These are phyloP conservation scores for Pleurotus cornucopiae DNA, from an alignment of 768 basidiomycete species.

Conservation along the genomic window DNA sequence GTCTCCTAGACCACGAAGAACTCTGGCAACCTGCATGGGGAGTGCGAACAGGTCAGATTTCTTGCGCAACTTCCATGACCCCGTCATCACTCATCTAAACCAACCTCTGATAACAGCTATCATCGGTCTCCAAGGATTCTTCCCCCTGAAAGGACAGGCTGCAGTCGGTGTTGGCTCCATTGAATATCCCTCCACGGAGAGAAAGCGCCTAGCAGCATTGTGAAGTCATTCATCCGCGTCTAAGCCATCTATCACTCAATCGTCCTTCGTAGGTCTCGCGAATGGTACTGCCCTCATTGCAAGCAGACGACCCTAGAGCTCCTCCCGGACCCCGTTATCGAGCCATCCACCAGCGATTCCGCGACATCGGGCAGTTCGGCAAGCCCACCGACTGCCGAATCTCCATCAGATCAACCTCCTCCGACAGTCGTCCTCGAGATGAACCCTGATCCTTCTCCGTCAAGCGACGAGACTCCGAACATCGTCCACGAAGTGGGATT, in stretches of 20 bases:
- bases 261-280: conserved; percentile 56
- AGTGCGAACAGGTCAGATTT: conserved; percentile 75
- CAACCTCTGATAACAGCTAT: conserved; percentile 49
- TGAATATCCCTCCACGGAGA: conserved; percentile 70
- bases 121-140: conserved; percentile 85
- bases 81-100: not conserved
- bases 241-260: conserved; percentile 10
- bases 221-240: conserved; percentile 31
- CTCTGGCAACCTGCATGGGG: conserved; percentile 99
- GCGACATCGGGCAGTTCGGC: not conserved
- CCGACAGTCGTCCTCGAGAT: not conserved
- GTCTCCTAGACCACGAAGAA: conserved; percentile 78
- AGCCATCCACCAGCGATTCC: not conserved
- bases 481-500: conserved; percentile 3
- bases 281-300: conserved; percentile 79
- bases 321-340: conserved; percentile 59
- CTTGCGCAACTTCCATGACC: not conserved
- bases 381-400: not conserved
- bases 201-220: conserved; percentile 75
- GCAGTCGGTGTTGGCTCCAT: conserved; percentile 86
- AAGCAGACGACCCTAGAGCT: conserved; percentile 60
- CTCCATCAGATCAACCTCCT: not conserved
- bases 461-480: not conserved
- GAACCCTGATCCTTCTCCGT: not conserved
- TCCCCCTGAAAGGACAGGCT: conserved; percentile 82